Evolutionary conservation across 306 rosid genomes (phyloP).

Genomic region (Prunus armeniaca): DNA sequence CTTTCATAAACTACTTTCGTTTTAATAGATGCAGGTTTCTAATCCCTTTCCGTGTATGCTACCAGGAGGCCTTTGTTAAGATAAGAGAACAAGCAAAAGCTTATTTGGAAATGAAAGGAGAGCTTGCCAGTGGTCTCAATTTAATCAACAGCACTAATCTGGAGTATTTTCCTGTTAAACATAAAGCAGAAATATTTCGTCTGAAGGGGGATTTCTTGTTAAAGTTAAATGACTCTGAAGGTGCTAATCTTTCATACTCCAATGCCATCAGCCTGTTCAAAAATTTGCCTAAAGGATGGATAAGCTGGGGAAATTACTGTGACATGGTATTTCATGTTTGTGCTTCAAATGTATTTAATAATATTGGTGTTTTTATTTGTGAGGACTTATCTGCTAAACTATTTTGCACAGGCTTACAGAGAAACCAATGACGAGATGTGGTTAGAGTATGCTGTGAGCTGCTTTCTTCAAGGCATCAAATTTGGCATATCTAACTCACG

Average conservation of each 20-base stretch:
- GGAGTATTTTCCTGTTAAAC: conserved; percentile 91
- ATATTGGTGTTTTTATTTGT: conserved; percentile 22
- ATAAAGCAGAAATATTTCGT: conserved; percentile 92
- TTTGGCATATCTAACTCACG: conserved; percentile 90
- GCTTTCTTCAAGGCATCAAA: conserved; percentile 96
- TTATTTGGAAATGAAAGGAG: conserved; percentile 87
- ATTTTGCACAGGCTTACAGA: conserved; percentile 68
- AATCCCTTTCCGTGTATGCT: conserved; percentile 33
- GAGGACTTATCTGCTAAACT: conserved; percentile 19
- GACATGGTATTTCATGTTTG: conserved; percentile 62
- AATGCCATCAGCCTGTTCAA: conserved; percentile 81
- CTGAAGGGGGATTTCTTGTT: conserved; percentile 84
- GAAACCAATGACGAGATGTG: conserved; percentile 86
- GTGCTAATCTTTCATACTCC: conserved; percentile 81
- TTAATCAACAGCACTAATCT: conserved; percentile 87
- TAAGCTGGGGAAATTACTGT: conserved; percentile 99
- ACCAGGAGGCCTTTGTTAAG: conserved; percentile 97
- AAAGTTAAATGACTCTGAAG: conserved; percentile 74
- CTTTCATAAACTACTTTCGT: neutral
- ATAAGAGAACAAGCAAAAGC: conserved; percentile 97
- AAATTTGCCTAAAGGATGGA: conserved; percentile 98
- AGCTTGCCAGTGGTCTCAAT: conserved; percentile 73
- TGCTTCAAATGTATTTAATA: conserved; percentile 19
- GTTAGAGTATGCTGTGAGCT: conserved; percentile 95
- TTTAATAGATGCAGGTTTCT: conserved; percentile 16